Conservation (phyloP, 2,329 filamentous ascomycete species). For the Aspergillus amoenus region DNA sequence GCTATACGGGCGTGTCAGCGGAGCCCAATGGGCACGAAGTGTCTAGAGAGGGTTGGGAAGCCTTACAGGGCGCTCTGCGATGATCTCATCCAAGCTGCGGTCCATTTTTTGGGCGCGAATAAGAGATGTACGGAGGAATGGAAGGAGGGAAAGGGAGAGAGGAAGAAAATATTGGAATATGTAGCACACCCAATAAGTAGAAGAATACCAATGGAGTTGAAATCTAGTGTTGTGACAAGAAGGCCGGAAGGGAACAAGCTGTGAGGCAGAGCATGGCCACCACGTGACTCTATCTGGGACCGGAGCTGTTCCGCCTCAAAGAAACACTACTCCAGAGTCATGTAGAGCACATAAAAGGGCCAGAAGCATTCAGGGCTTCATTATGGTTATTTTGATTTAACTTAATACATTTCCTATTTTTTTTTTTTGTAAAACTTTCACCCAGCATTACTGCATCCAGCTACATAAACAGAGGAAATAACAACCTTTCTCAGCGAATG, state of each 20-base stretch:
- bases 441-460: not conserved
- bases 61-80: constrained; percentile 59
- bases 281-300: constrained; percentile 5
- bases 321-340: not conserved
- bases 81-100: constrained; percentile 64
- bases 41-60: not conserved
- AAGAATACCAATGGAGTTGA: constrained; percentile 7
- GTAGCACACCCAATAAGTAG: not conserved
- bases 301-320: not conserved
- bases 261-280: not conserved
- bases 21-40: not conserved
- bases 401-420: not conserved
- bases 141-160: not conserved
- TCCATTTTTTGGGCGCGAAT: constrained; percentile 51
- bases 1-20: constrained; percentile 20
- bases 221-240: constrained; percentile 1
- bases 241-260: constrained; percentile 2
- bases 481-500: not conserved
- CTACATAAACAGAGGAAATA: constrained; percentile 3
- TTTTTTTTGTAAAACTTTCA: not conserved
- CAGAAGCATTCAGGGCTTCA: not conserved
- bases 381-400: not conserved
- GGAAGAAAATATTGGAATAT: not conserved
- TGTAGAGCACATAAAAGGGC: not conserved
- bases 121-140: not conserved